Conservation (phyloP, 257 asterid species). For the Gentiana dahurica region DNA sequence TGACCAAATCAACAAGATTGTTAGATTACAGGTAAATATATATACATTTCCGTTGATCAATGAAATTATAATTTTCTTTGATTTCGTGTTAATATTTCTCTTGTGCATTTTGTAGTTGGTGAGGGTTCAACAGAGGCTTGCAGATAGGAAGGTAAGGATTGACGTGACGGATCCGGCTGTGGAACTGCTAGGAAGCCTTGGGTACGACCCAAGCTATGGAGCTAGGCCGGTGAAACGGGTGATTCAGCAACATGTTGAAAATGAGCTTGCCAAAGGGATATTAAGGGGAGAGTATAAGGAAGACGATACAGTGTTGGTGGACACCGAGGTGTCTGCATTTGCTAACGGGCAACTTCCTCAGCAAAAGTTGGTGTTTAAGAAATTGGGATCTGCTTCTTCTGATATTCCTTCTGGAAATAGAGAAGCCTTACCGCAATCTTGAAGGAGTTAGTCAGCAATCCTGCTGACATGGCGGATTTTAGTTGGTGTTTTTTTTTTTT, state of each 20-base stretch:
- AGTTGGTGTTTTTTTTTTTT: too few relatives aligned
- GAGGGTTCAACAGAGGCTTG: conserved; percentile 69
- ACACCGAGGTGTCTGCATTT: conserved; percentile 69
- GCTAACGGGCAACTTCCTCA: conserved; percentile 79
- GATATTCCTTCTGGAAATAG: conserved; percentile 35
- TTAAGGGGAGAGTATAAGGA: conserved; percentile 83
- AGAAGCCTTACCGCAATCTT: conserved; percentile 33
- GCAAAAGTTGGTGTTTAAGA: conserved; percentile 61
- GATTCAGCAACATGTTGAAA: conserved; percentile 74
- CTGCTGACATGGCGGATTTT: not conserved
- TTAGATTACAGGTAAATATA: conserved; percentile 54
- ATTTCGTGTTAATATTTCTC: too few relatives aligned
- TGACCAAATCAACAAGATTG: conserved; percentile 54
- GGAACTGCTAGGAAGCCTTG: conserved; percentile 61
- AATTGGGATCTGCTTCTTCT: conserved; percentile 24
- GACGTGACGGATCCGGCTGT: conserved; percentile 70
- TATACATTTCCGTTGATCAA: too few relatives aligned
- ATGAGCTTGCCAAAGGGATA: conserved; percentile 87
- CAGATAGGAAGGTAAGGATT: conserved; percentile 69
- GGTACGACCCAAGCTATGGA: conserved; percentile 89
- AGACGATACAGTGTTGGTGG: conserved; percentile 51
- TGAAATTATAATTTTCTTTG: too few relatives aligned
- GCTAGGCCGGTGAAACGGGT: conserved; percentile 96
- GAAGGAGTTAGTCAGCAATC: conserved; percentile 8
- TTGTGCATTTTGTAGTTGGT: conserved; percentile 43